A percentile compares a stretch with the other conserved stretches of the same genome.
These are phyloP conservation scores for Alloascoidea africana DNA, from an alignment of 805 yeast species.

Conservation along the genomic window DNA sequence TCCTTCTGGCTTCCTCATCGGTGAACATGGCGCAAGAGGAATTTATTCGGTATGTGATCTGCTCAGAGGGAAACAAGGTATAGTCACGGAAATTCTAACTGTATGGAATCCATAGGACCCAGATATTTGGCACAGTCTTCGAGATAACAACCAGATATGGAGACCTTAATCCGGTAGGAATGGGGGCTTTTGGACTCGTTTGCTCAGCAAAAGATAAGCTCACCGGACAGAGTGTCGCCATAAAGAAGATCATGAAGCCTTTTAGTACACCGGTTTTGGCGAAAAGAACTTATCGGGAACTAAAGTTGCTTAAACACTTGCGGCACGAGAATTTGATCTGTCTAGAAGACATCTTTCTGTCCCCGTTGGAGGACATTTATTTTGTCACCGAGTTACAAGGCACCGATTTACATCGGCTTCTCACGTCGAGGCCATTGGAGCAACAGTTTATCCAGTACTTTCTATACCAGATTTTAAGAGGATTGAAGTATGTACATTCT, in stretches of 20 bases:
- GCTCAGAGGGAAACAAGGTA: too few relatives aligned
- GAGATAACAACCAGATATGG: conserved; percentile 84
- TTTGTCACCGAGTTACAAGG: conserved; percentile 96
- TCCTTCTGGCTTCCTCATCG: too few relatives aligned
- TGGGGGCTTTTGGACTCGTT: conserved; percentile 98
- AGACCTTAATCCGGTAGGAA: conserved; percentile 93
- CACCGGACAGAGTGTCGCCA: conserved; percentile 88
- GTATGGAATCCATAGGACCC: conserved; percentile 43
- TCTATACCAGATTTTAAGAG: conserved; percentile 84
- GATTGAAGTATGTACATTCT: conserved; percentile 78
- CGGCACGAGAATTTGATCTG: conserved; percentile 92
- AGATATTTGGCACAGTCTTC: conserved; percentile 89
- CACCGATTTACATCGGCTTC: conserved; percentile 82
- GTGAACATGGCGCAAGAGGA: conserved; percentile 1
- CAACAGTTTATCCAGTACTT: conserved; percentile 95
- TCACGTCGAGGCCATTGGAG: conserved; percentile 88
- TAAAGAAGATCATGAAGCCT: conserved; percentile 95
- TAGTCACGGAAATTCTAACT: not conserved
- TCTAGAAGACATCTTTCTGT: conserved; percentile 81
- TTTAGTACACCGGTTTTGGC: conserved; percentile 90
- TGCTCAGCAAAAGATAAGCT: conserved; percentile 91
- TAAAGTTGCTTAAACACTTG: conserved; percentile 82
- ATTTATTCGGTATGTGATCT: not conserved
- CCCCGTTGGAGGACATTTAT: conserved; percentile 90
- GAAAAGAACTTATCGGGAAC: conserved; percentile 90